Evolutionary conservation across 768 basidiomycete genomes (phyloP).

Genomic region (Tulasnella sp.): DNA sequence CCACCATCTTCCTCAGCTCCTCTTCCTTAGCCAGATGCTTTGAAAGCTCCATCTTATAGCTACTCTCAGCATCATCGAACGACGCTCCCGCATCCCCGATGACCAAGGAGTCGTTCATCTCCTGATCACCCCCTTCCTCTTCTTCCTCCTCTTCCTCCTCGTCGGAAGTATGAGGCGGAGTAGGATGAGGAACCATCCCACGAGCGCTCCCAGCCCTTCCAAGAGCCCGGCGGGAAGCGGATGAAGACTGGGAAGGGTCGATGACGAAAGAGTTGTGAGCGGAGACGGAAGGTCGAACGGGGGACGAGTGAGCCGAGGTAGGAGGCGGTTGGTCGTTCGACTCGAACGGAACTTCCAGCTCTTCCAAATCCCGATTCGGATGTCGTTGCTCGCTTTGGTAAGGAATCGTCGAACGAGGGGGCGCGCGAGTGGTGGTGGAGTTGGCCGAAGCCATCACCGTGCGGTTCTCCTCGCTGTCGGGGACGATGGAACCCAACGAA

Average conservation of each 20-base stretch:
- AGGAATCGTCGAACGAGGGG: not conserved
- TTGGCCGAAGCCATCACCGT: not conserved
- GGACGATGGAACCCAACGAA: not conserved
- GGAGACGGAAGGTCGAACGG: constrained; percentile 7
- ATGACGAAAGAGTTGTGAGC: not conserved
- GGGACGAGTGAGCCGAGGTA: not conserved
- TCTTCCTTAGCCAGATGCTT: not conserved
- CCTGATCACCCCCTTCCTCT: not conserved
- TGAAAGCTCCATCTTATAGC: not conserved
- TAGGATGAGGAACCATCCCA: not conserved
- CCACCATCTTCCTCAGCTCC: not conserved
- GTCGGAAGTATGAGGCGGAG: not conserved
- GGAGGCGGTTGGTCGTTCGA: not conserved
- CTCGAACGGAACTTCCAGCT: not conserved
- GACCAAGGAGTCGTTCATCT: constrained; percentile 8
- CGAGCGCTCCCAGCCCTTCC: not conserved
- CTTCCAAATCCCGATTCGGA: not conserved
- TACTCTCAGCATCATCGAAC: not conserved
- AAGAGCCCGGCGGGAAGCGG: not conserved
- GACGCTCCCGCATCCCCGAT: not conserved
- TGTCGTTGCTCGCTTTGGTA: not conserved
- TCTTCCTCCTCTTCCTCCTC: not conserved
- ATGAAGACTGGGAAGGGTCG: not conserved
- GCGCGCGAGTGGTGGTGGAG: not conserved
- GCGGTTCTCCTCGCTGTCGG: not conserved